Evolutionary conservation across 1,139 yeast species (phyloP).

Genomic region (Candida tetrigidarum): DNA sequence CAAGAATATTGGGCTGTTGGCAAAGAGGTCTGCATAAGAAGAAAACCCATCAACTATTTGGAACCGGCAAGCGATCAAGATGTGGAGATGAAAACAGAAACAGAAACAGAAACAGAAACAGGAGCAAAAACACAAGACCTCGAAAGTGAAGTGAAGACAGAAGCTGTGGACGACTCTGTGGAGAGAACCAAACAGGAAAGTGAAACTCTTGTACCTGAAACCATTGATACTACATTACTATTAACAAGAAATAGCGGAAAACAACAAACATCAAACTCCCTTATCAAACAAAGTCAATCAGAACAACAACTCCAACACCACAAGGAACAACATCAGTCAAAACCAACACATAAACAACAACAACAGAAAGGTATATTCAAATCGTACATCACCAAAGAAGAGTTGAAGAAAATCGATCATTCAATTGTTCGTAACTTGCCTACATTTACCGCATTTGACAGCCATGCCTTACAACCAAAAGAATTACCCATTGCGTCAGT

Average conservation of each 20-base stretch:
- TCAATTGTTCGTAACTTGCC: conserved; percentile 60
- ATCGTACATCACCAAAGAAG: conserved; percentile 53
- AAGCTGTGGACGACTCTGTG: conserved; percentile 2
- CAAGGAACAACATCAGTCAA: too few relatives aligned
- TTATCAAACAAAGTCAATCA: too few relatives aligned
- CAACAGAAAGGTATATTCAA: conserved; percentile 37
- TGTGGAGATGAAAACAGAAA: conserved; percentile 11
- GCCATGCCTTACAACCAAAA: conserved; percentile 16
- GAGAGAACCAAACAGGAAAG: conserved; percentile 14
- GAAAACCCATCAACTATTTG: conserved; percentile 22
- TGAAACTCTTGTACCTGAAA: conserved; percentile 15
- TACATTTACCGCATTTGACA: conserved; percentile 54
- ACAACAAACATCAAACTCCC: too few relatives aligned
- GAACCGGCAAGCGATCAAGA: conserved; percentile 10
- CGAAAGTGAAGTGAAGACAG: background rate
- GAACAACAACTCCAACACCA: too few relatives aligned
- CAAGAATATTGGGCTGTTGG: conserved; percentile 82
- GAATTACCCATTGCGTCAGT: conserved; percentile 27
- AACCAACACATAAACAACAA: background rate
- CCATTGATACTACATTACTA: conserved; percentile 13
- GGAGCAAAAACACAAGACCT: background rate
- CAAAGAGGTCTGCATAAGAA: conserved; percentile 62
- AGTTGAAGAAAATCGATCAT: conserved; percentile 57
- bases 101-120: background rate
- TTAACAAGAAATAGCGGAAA: background rate